These are phyloP conservation scores for Penicillium vulpinum DNA, from an alignment of 2,329 filamentous ascomycete species.

Conservation along the genomic window DNA sequence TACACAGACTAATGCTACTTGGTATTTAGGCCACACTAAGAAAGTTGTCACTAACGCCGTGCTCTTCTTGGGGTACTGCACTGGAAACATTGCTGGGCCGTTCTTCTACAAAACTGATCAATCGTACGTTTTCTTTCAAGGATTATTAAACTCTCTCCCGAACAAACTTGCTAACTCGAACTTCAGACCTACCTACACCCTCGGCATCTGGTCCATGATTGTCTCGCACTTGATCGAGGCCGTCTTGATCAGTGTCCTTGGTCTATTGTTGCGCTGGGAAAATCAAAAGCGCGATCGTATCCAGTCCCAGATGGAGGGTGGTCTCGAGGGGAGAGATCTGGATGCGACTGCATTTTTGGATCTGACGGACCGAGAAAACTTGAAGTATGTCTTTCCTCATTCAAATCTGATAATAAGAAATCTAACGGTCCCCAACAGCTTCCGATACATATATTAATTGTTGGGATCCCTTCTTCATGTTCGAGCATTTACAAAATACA, in stretches of 20 bases:
- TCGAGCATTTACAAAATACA: neutral
- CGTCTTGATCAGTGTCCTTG: constrained; percentile 47
- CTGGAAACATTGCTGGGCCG: constrained; percentile 62
- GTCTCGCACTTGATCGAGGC: constrained; percentile 56
- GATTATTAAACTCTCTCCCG: neutral
- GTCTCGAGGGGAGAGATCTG: constrained; percentile 49
- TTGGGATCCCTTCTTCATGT: neutral
- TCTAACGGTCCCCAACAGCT: constrained; percentile 8
- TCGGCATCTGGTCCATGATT: constrained; percentile 60
- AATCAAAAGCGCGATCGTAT: constrained; percentile 53
- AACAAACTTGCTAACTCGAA: neutral
- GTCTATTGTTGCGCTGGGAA: constrained; percentile 50
- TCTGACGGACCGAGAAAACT: constrained; percentile 56
- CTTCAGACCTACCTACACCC: constrained; percentile 46
- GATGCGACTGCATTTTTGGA: constrained; percentile 55
- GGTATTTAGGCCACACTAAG: constrained; percentile 55
- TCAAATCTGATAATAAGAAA: neutral
- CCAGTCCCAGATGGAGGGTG: constrained; percentile 49
- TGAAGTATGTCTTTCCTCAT: constrained; percentile 40
- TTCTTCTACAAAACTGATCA: constrained; percentile 63
- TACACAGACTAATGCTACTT: neutral
- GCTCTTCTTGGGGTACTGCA: constrained; percentile 60
- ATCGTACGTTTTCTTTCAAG: constrained; percentile 26
- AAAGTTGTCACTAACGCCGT: constrained; percentile 65
- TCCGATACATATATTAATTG: constrained; percentile 20